phyloP scores from a whole-genome alignment of 345 rosid genomes.

The Excoecaria cochinchinensis region DNA sequence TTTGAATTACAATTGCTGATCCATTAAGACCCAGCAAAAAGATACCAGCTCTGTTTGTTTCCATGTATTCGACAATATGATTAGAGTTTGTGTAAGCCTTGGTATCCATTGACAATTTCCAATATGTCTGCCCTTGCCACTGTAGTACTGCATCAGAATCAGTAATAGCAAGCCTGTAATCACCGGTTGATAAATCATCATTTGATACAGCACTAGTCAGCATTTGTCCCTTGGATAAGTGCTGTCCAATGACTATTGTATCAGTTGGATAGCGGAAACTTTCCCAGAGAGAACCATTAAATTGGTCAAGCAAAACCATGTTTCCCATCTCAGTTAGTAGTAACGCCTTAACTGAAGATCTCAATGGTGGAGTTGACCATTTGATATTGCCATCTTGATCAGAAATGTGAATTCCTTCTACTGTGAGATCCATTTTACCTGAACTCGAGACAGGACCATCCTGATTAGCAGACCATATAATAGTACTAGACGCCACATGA shows the following conservation, averaged over 20 bases:
- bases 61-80: slow-evolving; percentile 49
- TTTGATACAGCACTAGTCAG: slow-evolving; percentile 51
- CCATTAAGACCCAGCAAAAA: slow-evolving; percentile 63
- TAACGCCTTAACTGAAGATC: slow-evolving; percentile 48
- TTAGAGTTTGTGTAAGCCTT: slow-evolving; percentile 44
- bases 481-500: slow-evolving; percentile 52
- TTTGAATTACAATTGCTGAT: slow-evolving; percentile 40
- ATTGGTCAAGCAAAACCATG: slow-evolving; percentile 59
- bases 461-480: slow-evolving; percentile 89
- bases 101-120: slow-evolving; percentile 70
- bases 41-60: slow-evolving; percentile 55
- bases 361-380: slow-evolving; percentile 70
- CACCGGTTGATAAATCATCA: slow-evolving; percentile 50
- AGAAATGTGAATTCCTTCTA: slow-evolving; percentile 50
- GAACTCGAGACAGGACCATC: slow-evolving; percentile 58
- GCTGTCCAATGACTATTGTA: slow-evolving; percentile 70
- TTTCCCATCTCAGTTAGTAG: slow-evolving; percentile 68
- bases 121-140: slow-evolving; percentile 67
- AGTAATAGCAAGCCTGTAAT: slow-evolving; percentile 49
- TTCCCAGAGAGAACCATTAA: slow-evolving; percentile 71
- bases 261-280: slow-evolving; percentile 74
- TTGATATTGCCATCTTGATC: slow-evolving; percentile 42
- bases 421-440: slow-evolving; percentile 56
- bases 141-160: slow-evolving; percentile 49
- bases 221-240: slow-evolving; percentile 33